Conservation (phyloP, 169 alveolate genomes). For the Eimeria acervulina region DNA sequence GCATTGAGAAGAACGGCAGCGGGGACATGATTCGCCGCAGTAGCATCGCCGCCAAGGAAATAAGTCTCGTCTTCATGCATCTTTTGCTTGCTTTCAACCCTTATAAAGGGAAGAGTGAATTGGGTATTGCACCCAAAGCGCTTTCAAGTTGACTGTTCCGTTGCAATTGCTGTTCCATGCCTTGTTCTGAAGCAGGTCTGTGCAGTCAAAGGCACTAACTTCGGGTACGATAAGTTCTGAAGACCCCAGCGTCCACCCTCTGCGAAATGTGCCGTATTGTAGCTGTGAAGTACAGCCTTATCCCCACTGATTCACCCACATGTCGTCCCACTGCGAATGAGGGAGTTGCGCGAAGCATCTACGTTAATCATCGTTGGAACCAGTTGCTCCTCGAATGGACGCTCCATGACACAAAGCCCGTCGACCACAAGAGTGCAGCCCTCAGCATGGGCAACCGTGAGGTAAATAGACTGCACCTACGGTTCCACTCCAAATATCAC, state of each 20-base stretch:
- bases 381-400: not conserved
- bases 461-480: not conserved
- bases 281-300: not conserved
- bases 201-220: not conserved
- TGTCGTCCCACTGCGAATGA: not conserved
- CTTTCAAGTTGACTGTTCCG: not conserved
- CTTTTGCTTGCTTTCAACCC: not conserved
- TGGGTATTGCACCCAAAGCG: not conserved
- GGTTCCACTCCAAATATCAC: not conserved
- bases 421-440: not conserved
- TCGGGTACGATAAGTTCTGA: not conserved
- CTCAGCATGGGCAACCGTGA: not conserved
- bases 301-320: not conserved
- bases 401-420: not conserved
- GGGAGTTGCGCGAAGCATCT: not conserved
- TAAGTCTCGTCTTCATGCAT: not conserved
- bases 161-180: not conserved
- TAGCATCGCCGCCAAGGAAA: not conserved
- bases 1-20: not conserved
- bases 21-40: not conserved
- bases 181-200: not conserved
- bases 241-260: not conserved
- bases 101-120: not conserved
- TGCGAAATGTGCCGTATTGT: not conserved
- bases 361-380: not conserved